Evolutionary conservation across 176 grass and related monocot genomes (phyloP).

Genomic region (Musa itinerans): DNA sequence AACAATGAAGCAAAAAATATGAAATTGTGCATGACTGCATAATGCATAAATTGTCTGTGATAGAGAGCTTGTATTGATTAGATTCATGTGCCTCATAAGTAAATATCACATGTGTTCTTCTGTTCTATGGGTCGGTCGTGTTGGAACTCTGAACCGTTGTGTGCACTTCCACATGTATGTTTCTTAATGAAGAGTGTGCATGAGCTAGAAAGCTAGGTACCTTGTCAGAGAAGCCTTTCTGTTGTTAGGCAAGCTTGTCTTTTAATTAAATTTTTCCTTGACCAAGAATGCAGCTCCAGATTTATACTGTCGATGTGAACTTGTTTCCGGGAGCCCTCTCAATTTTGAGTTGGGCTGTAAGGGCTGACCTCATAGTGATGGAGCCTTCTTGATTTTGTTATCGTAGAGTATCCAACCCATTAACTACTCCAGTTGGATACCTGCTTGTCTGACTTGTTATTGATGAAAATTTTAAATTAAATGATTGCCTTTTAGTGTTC

Average conservation of each 20-base stretch:
- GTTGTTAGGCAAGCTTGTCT: no score
- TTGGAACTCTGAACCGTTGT: no score
- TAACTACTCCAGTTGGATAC: no score
- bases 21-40: not conserved
- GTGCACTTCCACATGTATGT: no score
- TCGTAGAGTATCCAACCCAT: not conserved
- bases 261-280: no score
- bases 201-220: not conserved
- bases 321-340: not conserved
- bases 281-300: not conserved
- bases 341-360: not conserved
- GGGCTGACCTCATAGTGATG: not conserved
- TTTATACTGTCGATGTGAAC: not conserved
- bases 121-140: no score
- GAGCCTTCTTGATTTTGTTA: not conserved
- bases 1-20: not conserved
- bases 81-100: not conserved
- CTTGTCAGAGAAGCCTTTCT: no score
- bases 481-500: no score
- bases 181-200: not conserved
- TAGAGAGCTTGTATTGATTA: not conserved
- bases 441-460: no score
- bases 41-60: not conserved
- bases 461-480: no score
- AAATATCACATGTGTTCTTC: not conserved